phyloP scores from a whole-genome alignment of 2,329 filamentous ascomycete species.

The Didymella sp. region DNA sequence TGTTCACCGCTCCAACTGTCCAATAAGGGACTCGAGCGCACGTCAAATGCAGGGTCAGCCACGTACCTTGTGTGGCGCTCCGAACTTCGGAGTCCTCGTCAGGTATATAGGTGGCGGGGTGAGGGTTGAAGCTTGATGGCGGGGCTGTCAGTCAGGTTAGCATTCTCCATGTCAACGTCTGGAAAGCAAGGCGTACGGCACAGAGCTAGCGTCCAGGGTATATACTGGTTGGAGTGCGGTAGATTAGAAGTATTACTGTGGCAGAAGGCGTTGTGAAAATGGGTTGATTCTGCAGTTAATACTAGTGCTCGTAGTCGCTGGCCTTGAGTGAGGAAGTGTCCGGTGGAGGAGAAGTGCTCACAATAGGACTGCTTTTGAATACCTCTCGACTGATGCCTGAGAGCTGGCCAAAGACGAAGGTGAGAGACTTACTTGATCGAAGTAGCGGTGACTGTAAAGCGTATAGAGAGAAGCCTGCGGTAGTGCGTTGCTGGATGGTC shows the following conservation, averaged over 20 bases:
- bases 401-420: slow-evolving; percentile 1
- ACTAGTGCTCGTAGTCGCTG: neutral
- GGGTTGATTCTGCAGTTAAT: neutral
- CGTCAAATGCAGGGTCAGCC: neutral
- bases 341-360: neutral
- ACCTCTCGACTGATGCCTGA: slow-evolving; percentile 10
- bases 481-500: neutral
- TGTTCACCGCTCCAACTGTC: slow-evolving; percentile 3
- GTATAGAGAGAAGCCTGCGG: neutral
- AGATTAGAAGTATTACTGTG: neutral
- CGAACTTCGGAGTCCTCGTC: neutral
- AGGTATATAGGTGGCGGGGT: neutral
- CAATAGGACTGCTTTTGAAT: neutral
- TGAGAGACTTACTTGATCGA: slow-evolving; percentile 9
- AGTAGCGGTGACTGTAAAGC: slow-evolving; percentile 7
- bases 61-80: slow-evolving; percentile 8
- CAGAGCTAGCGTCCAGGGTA: neutral
- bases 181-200: neutral
- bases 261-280: neutral
- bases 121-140: neutral
- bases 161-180: too few species aligned
- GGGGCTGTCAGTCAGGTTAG: neutral
- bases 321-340: neutral
- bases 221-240: neutral
- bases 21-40: neutral